Base-by-base conservation (phyloP, 1,284 basidiomycete genomes). In the Flammula alnicola region DNA sequence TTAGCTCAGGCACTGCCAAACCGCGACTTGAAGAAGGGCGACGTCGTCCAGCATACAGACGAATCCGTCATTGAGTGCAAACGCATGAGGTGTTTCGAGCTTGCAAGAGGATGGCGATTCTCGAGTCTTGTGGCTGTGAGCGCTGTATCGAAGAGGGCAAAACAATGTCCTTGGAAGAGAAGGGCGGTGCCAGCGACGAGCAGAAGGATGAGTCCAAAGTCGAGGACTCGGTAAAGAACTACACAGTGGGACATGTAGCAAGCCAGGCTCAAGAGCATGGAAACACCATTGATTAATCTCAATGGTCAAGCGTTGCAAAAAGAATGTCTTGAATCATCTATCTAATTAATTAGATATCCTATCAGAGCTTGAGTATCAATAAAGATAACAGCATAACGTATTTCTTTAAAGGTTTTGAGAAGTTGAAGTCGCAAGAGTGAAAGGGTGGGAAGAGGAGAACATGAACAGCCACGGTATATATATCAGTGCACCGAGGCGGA, bases 21-120 rank as follows among this genome's bases (percentile, higher is more conserved):
- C 47, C 73, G 74, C 8, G 74, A 81, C 43, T 70, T 91, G 59
- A 83, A 86, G 63, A 78, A 79, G 56, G 90, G 90, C 42, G 85
- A 91, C 57, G 79, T 83, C 53, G 68, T 72, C 1, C 77, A 78
- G 58, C 78, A 74, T 47, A 65, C 72, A 3, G 79, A 63, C 32
- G 87, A 90, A 66, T 73, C 74, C 20, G 51, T 63, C 6, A 64
- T 70, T 4, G 81, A 84, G 23, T 80, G 83, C 42, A 75, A 84
- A 44, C 73, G 80, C 39, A 77, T 85, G 42, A 74, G 89, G 52
- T 78, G 90, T 20, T 73, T 76, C 57, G 87, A 90, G 67, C 76
- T 92, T 31, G 86, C 80, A n/a, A 76, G 84, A 35, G 89, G 89
- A 29, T 92, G 89, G 90, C 76, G 78, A 53, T 90, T 92, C 63